A percentile compares a stretch with the other conserved stretches of the same genome.
phyloP scores from a whole-genome alignment of 257 asterid genomes.

The Henckelia pumila region DNA sequence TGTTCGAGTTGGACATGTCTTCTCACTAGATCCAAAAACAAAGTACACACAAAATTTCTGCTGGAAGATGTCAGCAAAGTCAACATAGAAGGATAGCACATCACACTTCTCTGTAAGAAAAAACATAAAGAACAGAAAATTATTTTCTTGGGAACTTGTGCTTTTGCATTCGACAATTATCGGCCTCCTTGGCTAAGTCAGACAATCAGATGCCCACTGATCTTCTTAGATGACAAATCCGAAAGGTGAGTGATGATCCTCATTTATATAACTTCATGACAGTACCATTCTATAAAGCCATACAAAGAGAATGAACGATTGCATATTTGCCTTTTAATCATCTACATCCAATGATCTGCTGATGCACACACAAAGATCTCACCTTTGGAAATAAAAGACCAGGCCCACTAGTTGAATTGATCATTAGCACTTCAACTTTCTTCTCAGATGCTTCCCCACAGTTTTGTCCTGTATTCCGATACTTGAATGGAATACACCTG shows the following conservation, averaged over 20 bases:
- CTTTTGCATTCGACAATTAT: not conserved
- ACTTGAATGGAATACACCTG: constrained; percentile 44
- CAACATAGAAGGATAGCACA: constrained; percentile 5
- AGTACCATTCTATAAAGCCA: not conserved
- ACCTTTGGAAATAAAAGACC: constrained; percentile 66
- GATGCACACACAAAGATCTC: constrained; percentile 21
- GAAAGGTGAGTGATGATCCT: not conserved
- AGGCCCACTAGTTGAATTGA: constrained; percentile 53
- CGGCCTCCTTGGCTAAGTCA: not conserved
- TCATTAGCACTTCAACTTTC: constrained; percentile 47
- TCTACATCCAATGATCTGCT: constrained; percentile 25
- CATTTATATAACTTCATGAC: constrained; percentile 6
- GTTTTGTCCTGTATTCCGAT: constrained; percentile 26
- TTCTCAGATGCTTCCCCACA: constrained; percentile 32
- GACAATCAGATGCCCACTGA: not conserved
- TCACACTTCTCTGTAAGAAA: not conserved
- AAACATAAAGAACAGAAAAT: not conserved
- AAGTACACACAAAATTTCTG: not conserved
- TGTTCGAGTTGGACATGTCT: not conserved
- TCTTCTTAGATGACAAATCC: not conserved
- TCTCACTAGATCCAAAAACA: not conserved
- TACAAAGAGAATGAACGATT: not conserved
- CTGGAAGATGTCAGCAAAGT: not conserved
- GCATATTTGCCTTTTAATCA: not conserved
- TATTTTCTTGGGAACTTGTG: not conserved